Conservation (phyloP, 176 grass and related monocot genomes). For the Rhynchospora tenuis region DNA sequence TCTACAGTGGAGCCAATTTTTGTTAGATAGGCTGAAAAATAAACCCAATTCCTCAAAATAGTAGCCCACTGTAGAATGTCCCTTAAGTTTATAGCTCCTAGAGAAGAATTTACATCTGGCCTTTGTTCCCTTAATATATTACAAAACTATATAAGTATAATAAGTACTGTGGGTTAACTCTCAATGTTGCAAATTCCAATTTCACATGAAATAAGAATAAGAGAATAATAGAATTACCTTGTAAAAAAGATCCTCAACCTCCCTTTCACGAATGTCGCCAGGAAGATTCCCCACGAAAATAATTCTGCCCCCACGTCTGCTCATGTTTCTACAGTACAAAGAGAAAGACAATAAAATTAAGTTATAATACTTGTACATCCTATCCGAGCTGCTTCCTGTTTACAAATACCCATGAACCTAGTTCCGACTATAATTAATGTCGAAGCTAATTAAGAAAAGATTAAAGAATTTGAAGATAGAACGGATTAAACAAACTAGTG, state of each 20-base stretch:
- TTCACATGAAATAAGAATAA: background rate
- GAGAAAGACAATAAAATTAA: background rate
- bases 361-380: background rate
- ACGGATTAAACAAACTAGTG: too few species aligned
- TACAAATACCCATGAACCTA: too few species aligned
- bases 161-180: background rate
- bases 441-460: too few species aligned
- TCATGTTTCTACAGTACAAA: slow-evolving; percentile 46
- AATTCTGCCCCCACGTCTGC: slow-evolving; percentile 49
- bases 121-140: background rate
- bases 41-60: too few species aligned
- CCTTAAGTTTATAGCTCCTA: background rate
- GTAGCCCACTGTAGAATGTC: too few species aligned
- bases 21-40: too few species aligned
- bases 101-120: background rate
- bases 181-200: background rate
- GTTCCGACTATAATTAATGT: too few species aligned
- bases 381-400: too few species aligned
- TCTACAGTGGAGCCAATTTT: too few species aligned
- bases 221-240: slow-evolving; percentile 32
- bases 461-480: too few species aligned
- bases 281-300: slow-evolving; percentile 96
- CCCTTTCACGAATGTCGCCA: slow-evolving; percentile 62
- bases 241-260: slow-evolving; percentile 87
- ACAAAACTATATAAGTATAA: too few species aligned